Conservation (phyloP, 1,284 basidiomycete genomes). For the Ceratobasidium sp. region DNA sequence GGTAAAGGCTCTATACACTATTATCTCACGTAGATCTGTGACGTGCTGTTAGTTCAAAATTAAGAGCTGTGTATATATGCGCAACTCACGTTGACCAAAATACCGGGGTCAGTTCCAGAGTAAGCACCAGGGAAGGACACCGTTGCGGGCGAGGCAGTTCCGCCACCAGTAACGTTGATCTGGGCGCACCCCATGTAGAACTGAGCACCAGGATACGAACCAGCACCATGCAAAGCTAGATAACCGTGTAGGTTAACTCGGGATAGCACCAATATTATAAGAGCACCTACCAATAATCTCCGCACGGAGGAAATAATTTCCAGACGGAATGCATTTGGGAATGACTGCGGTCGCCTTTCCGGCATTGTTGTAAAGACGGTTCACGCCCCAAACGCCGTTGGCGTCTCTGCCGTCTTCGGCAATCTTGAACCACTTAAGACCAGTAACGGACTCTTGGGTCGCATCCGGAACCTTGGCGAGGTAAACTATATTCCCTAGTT, state of each 20-base stretch:
- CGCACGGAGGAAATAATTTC: conserved; percentile 42
- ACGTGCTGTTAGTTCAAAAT: neutral
- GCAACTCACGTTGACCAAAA: conserved; percentile 53
- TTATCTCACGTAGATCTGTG: conserved; percentile 38
- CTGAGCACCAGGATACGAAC: conserved; percentile 35
- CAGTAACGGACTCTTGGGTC: conserved; percentile 61
- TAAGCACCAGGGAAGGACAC: conserved; percentile 76
- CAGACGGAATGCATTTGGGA: conserved; percentile 43
- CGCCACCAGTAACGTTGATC: conserved; percentile 48
- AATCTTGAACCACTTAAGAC: conserved; percentile 68
- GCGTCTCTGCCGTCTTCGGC: conserved; percentile 61
- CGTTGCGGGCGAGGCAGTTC: conserved; percentile 57
- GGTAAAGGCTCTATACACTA: neutral
- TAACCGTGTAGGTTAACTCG: neutral
- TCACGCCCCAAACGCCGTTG: conserved; percentile 36
- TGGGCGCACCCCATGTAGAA: conserved; percentile 47
- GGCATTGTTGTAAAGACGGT: conserved; percentile 7
- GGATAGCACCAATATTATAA: neutral
- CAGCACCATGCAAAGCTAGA: conserved; percentile 31
- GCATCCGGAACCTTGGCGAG: conserved; percentile 66
- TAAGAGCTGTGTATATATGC: neutral
- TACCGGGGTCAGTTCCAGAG: conserved; percentile 70
- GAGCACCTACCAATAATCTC: conserved; percentile 35
- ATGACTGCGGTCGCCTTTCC: conserved; percentile 44
- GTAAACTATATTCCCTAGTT: conserved; percentile 55